Evolutionary conservation across 2,329 filamentous ascomycete genomes (phyloP), one percentile per base, ranked within the genome.

Genomic region (Hymenoscyphus scutula): DNA sequence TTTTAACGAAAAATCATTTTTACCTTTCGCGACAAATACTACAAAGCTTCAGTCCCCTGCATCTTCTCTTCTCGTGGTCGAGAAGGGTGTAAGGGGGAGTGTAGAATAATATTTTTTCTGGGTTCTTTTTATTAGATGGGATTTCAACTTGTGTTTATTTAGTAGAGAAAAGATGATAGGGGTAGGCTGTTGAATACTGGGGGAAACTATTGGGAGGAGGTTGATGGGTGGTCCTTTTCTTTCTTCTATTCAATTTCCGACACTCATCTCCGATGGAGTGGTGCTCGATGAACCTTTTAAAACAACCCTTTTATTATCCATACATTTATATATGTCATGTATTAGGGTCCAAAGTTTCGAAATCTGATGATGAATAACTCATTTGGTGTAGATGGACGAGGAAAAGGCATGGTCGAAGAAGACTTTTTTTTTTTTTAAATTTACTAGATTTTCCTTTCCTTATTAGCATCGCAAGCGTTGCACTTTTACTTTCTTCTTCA

Each of bases 301-400:
- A 48, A 48, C 41, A 48, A 48, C 41, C 41, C 41, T 23, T 48
- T 48, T 48, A 48, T 48, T 48, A 23, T 48, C 11, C 41, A 48
- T 48, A 23, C 41, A 48, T 48, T 48, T 48, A 48, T 48, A 48
- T 48, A 48, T 23, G 41, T 48, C n/a, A 48, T 48, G 41, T 48
- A 48, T 48, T 41, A 41, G 41, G 41, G 41, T 19, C 3, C 41
- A 48, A 48, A 48, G 41, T 48, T 48, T 23, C 41, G n/a, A 48
- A 23, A 48, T 23, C 19, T 23, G 19, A 48, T 48, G 41, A 48
- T 48, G n/a, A 23, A 19, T 23, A 23, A 11, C 19, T 19, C 19
- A 23, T 48, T 23, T 48, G n/a, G 41, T 19, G 10, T 25, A 34
- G 32, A 13, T 34, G 32, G 32, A 34, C 32, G 32, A 34, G 41